These are phyloP conservation scores for Helicocarpus griseus DNA, from an alignment of 2,329 filamentous ascomycete genomes.

Conservation along the genomic window DNA sequence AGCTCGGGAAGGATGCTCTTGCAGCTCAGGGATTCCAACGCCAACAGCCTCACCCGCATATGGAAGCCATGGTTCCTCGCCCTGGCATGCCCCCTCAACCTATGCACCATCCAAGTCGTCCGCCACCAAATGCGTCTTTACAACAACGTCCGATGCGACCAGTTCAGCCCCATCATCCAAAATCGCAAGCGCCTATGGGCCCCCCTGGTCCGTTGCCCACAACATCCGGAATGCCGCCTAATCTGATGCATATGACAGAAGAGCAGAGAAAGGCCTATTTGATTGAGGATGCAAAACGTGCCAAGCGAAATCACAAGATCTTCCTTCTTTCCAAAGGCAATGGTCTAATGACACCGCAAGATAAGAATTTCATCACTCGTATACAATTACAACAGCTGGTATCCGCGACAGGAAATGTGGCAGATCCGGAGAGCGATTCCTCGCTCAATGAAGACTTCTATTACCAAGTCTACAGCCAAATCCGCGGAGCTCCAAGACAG, in stretches of 20 bases:
- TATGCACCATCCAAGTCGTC: slow-evolving; percentile 61
- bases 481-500: slow-evolving; percentile 78
- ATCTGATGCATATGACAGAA: slow-evolving; percentile 67
- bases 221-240: slow-evolving; percentile 59
- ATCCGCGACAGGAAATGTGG: slow-evolving; percentile 77
- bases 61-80: slow-evolving; percentile 34
- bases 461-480: slow-evolving; percentile 94
- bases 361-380: slow-evolving; percentile 98
- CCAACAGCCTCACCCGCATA: slow-evolving; percentile 28
- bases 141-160: slow-evolving; percentile 26
- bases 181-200: slow-evolving; percentile 28
- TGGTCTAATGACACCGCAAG: slow-evolving; percentile 95
- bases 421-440: slow-evolving; percentile 69
- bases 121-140: slow-evolving; percentile 37
- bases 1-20: slow-evolving; percentile 24
- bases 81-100: slow-evolving; percentile 39
- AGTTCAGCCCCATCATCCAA: slow-evolving; percentile 25
- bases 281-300: slow-evolving; percentile 84
- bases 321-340: slow-evolving; percentile 88
- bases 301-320: slow-evolving; percentile 98
- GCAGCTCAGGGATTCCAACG: slow-evolving; percentile 27
- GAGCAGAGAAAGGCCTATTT: slow-evolving; percentile 76
- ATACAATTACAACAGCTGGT: slow-evolving; percentile 96
- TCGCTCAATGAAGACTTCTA: slow-evolving; percentile 91
- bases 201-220: slow-evolving; percentile 39